phyloP scores from a whole-genome alignment of 2,329 filamentous ascomycete genomes.

The Aphanocladium album region DNA sequence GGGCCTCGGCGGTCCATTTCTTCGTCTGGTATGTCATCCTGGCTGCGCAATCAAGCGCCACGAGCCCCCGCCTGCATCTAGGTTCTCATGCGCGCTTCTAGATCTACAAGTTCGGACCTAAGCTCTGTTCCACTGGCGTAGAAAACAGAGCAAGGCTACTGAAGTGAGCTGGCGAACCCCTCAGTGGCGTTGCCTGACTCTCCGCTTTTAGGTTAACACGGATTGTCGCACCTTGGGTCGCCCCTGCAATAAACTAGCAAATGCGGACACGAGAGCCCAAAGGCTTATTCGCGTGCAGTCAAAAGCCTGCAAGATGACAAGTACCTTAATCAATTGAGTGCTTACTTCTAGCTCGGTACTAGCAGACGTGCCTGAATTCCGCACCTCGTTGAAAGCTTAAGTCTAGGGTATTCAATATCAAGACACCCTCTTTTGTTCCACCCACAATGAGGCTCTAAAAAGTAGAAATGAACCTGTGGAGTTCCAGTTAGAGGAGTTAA shows the following conservation, averaged over 20 bases:
- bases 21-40: background rate
- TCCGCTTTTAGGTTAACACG: background rate
- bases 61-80: background rate
- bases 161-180: background rate
- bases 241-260: too few relatives aligned
- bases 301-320: background rate
- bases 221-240: too few relatives aligned
- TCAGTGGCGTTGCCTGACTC: background rate
- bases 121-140: background rate
- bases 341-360: background rate
- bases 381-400: background rate
- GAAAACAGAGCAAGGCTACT: background rate
- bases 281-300: background rate
- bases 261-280: background rate
- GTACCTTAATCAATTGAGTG: too few relatives aligned
- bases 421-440: background rate
- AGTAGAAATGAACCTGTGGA: background rate
- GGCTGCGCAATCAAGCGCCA: background rate
- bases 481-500: background rate
- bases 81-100: background rate
- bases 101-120: background rate
- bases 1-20: background rate
- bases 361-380: too few relatives aligned
- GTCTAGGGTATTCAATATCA: background rate
- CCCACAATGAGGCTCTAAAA: background rate